phyloP scores from a whole-genome alignment of 2,329 filamentous ascomycete species.

The Trichoderma sp. region DNA sequence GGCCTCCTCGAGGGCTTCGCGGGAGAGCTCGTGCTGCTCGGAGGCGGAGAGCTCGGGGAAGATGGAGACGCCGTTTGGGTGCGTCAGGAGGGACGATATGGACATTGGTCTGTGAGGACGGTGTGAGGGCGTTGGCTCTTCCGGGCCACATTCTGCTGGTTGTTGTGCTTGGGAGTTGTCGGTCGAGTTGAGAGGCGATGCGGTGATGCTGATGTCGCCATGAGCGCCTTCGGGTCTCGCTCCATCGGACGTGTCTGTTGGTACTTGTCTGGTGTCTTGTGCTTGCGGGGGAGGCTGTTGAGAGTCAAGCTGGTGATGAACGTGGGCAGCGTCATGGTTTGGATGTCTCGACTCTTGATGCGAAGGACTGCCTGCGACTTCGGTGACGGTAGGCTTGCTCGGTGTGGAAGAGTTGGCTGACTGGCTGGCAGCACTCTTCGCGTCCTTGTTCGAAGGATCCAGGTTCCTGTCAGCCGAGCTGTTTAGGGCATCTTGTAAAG shows the following conservation, averaged over 20 bases:
- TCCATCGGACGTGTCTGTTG: not conserved
- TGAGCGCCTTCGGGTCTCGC: not conserved
- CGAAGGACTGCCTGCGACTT: not conserved
- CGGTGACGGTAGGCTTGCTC: not conserved
- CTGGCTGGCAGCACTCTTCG: not conserved
- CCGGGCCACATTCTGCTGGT: not conserved
- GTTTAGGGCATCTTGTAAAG: not conserved
- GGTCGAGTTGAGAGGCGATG: not conserved
- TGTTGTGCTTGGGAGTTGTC: not conserved
- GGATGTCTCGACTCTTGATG: not conserved
- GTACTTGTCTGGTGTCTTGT: not conserved
- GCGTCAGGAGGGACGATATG: slow-evolving; percentile 39
- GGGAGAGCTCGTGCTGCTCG: slow-evolving; percentile 43
- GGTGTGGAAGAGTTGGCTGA: not conserved
- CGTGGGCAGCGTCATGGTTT: not conserved
- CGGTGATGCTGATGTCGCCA: not conserved
- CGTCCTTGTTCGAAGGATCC: not conserved
- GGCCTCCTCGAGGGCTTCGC: slow-evolving; percentile 43
- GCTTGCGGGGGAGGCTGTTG: not conserved
- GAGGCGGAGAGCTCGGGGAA: slow-evolving; percentile 42
- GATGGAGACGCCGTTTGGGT: slow-evolving; percentile 44
- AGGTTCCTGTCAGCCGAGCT: not conserved
- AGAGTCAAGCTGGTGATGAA: not conserved
- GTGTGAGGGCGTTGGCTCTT: not conserved
- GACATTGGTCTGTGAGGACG: slow-evolving; percentile 27